phyloP scores from a whole-genome alignment of 345 rosid species.

The Mangifera indica region DNA sequence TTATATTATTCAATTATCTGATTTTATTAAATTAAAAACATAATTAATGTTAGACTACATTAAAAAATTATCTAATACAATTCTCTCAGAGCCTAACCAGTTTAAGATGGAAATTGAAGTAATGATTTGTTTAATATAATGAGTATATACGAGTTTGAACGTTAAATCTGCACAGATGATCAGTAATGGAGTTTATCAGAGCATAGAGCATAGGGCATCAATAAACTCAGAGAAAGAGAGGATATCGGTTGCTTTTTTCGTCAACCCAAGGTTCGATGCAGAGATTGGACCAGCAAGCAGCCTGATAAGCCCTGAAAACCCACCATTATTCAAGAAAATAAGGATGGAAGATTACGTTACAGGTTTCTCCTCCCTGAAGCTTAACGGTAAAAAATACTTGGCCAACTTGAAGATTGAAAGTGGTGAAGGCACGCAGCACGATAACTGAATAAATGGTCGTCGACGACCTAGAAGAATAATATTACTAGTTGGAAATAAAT shows the following conservation, averaged over 20 bases:
- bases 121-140: too few relatives aligned
- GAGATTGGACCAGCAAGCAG: slow-evolving; percentile 27
- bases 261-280: slow-evolving; percentile 28
- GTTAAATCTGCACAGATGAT: slow-evolving; percentile 25
- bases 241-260: slow-evolving; percentile 26
- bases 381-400: slow-evolving; percentile 21
- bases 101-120: too few relatives aligned
- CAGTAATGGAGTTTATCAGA: slow-evolving; percentile 32
- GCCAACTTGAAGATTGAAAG: slow-evolving; percentile 21
- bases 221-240: slow-evolving; percentile 24
- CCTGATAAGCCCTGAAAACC: slow-evolving; percentile 21
- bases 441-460: too few relatives aligned
- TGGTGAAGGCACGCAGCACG: not conserved
- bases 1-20: too few relatives aligned
- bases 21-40: too few relatives aligned
- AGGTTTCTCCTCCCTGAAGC: slow-evolving; percentile 15
- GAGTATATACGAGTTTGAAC: too few relatives aligned
- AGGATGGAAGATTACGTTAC: slow-evolving; percentile 24
- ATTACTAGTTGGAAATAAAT: too few relatives aligned
- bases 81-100: too few relatives aligned
- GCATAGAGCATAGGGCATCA: slow-evolving; percentile 34
- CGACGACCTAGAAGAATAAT: too few relatives aligned
- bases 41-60: too few relatives aligned
- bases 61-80: too few relatives aligned
- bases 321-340: slow-evolving; percentile 21